These are phyloP conservation scores for Exophiala sideris DNA, from an alignment of 2,329 filamentous ascomycete species.

Conservation along the genomic window DNA sequence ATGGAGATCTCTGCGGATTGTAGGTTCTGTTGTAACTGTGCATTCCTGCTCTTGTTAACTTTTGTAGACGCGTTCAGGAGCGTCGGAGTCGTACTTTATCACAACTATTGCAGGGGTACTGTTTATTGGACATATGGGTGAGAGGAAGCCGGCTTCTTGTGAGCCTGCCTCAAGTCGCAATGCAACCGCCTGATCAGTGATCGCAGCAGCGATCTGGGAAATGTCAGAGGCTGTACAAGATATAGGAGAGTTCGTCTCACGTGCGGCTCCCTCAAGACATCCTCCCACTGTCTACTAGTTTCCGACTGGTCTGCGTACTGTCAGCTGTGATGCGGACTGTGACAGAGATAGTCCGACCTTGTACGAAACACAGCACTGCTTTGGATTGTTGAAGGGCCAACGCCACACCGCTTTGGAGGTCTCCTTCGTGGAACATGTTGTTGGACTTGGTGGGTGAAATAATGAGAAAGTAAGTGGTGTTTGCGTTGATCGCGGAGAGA, in stretches of 20 bases:
- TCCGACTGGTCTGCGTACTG: conserved; percentile 59
- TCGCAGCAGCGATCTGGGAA: conserved; percentile 38
- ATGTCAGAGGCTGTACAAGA: conserved; percentile 1
- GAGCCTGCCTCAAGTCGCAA: conserved; percentile 70
- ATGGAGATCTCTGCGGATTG: conserved; percentile 54
- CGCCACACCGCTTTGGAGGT: conserved; percentile 75
- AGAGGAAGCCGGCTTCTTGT: conserved; percentile 75
- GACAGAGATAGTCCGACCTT: conserved; percentile 51
- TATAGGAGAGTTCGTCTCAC: conserved; percentile 38
- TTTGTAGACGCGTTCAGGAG: not conserved
- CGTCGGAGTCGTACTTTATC: conserved; percentile 58
- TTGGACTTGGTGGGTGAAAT: not conserved
- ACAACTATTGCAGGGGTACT: conserved; percentile 75
- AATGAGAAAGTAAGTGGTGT: not conserved
- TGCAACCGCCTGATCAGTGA: conserved; percentile 59
- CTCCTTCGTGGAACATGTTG: conserved; percentile 76
- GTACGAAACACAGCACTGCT: conserved; percentile 79
- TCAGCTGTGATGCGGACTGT: not conserved
- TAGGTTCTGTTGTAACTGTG: conserved; percentile 73
- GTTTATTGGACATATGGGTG: conserved; percentile 77
- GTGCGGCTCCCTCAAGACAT: conserved; percentile 40
- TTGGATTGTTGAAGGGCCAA: conserved; percentile 71
- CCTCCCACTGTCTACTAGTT: conserved; percentile 70
- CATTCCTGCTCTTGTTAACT: conserved; percentile 53
- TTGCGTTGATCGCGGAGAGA: not conserved